Percentiles rank a stretch among this genome's conserved stretches.
These are phyloP conservation scores for Rhodotorula sp. DNA, from an alignment of 1,284 basidiomycete genomes.

Conservation along the genomic window DNA sequence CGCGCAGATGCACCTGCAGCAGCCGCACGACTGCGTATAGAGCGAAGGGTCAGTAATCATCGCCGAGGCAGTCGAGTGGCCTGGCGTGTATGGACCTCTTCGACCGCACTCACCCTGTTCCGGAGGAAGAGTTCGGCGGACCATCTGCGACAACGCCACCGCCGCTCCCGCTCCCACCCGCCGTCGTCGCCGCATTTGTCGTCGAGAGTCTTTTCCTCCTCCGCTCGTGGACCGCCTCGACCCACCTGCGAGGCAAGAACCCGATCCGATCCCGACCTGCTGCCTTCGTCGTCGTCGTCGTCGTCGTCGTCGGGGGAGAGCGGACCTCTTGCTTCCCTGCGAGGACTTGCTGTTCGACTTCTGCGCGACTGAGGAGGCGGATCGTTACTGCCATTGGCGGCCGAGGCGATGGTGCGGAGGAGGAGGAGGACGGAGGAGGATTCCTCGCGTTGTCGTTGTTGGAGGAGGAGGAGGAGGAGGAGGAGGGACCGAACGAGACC, in stretches of 20 bases:
- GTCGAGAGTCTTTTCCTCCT: background rate
- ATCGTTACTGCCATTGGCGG: constrained; percentile 54
- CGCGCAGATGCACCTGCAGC: no score
- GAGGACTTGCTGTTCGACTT: constrained; percentile 60
- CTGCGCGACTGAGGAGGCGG: constrained; percentile 52
- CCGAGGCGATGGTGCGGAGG: background rate
- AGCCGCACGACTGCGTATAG: no score
- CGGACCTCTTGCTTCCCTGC: constrained; percentile 62
- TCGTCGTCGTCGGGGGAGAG: no score
- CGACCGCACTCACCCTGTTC: no score
- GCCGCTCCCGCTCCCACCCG: no score
- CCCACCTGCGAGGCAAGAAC: constrained; percentile 70
- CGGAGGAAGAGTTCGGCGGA: no score
- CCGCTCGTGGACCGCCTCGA: constrained; percentile 53
- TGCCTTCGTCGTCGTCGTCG: no score
- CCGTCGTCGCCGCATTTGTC: no score
- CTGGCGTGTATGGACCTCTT: no score
- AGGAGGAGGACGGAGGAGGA: background rate
- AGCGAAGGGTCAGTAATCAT: no score
- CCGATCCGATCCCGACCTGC: constrained; percentile 64
- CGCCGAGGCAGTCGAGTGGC: no score
- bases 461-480: background rate
- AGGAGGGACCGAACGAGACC: constrained; percentile 60
- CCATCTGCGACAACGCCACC: no score
- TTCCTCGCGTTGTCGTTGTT: background rate